phyloP scores from a whole-genome alignment of 495 filamentous ascomycete genomes.

The Xylaria nigripes region DNA sequence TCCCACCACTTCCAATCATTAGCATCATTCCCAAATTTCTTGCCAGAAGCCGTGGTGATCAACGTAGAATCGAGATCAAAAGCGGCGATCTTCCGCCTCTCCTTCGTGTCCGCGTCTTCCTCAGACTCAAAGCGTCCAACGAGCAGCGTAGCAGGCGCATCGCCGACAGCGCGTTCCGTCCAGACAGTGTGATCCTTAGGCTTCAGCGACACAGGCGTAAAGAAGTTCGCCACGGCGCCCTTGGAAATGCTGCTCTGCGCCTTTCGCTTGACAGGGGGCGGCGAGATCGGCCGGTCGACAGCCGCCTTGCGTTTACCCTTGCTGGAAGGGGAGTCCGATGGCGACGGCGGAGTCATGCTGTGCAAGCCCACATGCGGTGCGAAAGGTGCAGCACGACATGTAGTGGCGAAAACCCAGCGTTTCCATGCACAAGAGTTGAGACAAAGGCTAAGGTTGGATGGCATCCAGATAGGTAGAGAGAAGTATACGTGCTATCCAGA shows the following conservation, averaged over 20 bases:
- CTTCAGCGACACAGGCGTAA: slow-evolving; percentile 82
- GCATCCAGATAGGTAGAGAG: not conserved
- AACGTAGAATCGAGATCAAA: slow-evolving; percentile 95
- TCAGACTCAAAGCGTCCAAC: slow-evolving; percentile 61
- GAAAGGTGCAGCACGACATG: not conserved
- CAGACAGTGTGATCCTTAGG: slow-evolving; percentile 71
- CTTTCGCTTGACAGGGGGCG: slow-evolving; percentile 54
- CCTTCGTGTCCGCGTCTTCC: slow-evolving; percentile 18
- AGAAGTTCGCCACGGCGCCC: slow-evolving; percentile 68
- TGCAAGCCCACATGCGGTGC: not conserved
- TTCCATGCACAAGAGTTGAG: not conserved
- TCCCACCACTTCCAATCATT: slow-evolving; percentile 97
- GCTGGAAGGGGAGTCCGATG: not conserved
- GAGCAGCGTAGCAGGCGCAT: slow-evolving; percentile 51
- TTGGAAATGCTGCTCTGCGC: slow-evolving; percentile 66
- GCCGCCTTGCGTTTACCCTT: slow-evolving; percentile 20
- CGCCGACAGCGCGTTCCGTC: slow-evolving; percentile 48
- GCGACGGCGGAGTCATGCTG: not conserved
- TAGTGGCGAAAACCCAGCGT: not conserved
- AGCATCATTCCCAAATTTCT: slow-evolving; percentile 59
- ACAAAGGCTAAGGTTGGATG: not conserved
- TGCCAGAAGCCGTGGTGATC: slow-evolving; percentile 71
- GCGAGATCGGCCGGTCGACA: slow-evolving; percentile 38
- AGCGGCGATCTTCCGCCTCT: slow-evolving; percentile 61
- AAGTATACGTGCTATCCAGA: no score